Base-by-base conservation (phyloP, 1,284 basidiomycete genomes). In the Ganoderma leucocontextum region DNA sequence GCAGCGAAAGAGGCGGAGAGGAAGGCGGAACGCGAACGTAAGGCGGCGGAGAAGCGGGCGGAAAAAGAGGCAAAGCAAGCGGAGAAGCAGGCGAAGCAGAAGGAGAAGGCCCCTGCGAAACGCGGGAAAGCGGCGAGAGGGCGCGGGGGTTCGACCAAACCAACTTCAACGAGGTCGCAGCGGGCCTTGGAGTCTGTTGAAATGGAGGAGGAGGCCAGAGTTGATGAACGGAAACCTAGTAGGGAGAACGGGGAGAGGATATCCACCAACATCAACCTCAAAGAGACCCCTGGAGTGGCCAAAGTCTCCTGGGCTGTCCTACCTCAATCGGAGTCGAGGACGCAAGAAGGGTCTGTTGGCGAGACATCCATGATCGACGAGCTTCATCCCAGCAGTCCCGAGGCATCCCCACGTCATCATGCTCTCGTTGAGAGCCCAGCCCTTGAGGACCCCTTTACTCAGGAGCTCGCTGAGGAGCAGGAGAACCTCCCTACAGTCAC, bases 321-420 rank as follows among this genome's bases (percentile, higher is more conserved):
- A 12, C 66, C 65, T 2, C 63, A 64, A 38, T 64, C 63, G 33
- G 72, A 63, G 22, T 62, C 60, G 4, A 60, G 64, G 57, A 68
- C 67, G 13, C 67, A 69, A 42, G 58, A 65, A 9, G 71, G 73
- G 47, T 71, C 74, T 8, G 60, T 70, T 12, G 69, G 68, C 17
- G 75, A 76, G 5, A 65, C 64, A 9, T 66, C 76, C 6, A 76
- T 74, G 69, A 9, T 80, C 57, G 85, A 86, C 65, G 81, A 85
- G 73, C 71, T 84, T 19, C 75, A 73, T 58, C 76, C 82, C 10
- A 83, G 82, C 65, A 82, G 81, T 57, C 65, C 70, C 5, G 65
- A 65, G 47, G 58, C 55, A 12, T 60, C 61, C 57, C 59, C 64
- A 8, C 61, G 25, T 19, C 62, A 19, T 19, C 62, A 19, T 25